Conservation (phyloP, 495 filamentous ascomycete species). For the Podospora pseudopauciseta region DNA sequence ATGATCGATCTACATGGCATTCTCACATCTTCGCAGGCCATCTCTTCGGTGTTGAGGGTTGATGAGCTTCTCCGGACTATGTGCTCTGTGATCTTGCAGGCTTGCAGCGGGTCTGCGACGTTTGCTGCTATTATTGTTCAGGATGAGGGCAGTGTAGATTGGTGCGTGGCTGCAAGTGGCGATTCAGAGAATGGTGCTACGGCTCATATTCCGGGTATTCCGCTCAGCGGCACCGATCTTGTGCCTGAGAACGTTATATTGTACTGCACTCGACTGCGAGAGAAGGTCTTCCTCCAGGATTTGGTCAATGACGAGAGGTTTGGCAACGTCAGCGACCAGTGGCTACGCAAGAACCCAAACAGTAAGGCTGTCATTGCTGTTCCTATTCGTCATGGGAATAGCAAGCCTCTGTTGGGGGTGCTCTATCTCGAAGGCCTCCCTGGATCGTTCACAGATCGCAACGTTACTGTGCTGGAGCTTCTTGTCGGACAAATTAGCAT, state of each 20-base stretch:
- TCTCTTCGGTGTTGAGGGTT: slow-evolving; percentile 82
- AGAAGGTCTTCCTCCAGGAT: slow-evolving; percentile 79
- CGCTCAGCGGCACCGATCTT: slow-evolving; percentile 57
- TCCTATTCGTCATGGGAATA: slow-evolving; percentile 70
- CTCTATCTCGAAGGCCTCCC: slow-evolving; percentile 83
- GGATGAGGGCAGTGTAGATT: slow-evolving; percentile 27
- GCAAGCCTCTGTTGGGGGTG: slow-evolving; percentile 70
- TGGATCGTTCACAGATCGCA: slow-evolving; percentile 83
- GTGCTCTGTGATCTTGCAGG: slow-evolving; percentile 85
- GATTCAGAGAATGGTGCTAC: slow-evolving; percentile 64
- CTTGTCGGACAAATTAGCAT: slow-evolving; percentile 88
- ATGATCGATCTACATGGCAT: slow-evolving; percentile 87
- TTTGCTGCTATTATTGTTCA: slow-evolving; percentile 66
- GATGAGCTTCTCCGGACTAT: slow-evolving; percentile 82
- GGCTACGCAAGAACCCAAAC: slow-evolving; percentile 61
- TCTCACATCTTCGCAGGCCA: slow-evolving; percentile 81
- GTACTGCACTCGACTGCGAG: slow-evolving; percentile 79
- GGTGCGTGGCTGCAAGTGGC: slow-evolving; percentile 71
- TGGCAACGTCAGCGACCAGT: slow-evolving; percentile 70
- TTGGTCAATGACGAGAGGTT: slow-evolving; percentile 83
- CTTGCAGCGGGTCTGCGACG: slow-evolving; percentile 72
- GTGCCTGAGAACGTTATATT: slow-evolving; percentile 76
- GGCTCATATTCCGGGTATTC: slow-evolving; percentile 58
- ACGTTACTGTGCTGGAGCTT: slow-evolving; percentile 77
- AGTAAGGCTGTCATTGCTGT: slow-evolving; percentile 80